Percentiles rank a stretch among this genome's conserved stretches.
Conservation (phyloP, 768 basidiomycete species). For the Pholiota molesta region DNA sequence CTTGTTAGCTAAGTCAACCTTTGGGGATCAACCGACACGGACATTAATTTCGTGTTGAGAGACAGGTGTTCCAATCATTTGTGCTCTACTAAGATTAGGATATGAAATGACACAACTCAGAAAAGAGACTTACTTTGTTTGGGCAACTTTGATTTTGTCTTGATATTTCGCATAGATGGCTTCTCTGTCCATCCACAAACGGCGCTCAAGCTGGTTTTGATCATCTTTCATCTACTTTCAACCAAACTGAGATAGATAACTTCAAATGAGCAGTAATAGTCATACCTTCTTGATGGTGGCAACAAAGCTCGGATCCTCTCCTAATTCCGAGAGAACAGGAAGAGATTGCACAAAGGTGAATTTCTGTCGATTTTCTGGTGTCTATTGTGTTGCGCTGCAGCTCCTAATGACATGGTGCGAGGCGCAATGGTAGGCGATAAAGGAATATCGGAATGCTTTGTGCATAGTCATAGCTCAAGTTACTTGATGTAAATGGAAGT, state of each 20-base stretch:
- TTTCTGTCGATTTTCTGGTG: constrained; percentile 24
- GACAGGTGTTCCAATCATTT: constrained; percentile 62
- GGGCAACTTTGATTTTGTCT: constrained; percentile 69
- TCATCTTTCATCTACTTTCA: constrained; percentile 64
- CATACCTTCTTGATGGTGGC: constrained; percentile 53
- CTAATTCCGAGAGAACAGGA: constrained; percentile 62
- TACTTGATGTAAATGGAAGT: background rate
- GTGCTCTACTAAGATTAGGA: constrained; percentile 48
- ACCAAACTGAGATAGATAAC: constrained; percentile 9
- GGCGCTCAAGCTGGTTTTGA: constrained; percentile 69
- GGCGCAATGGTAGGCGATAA: background rate
- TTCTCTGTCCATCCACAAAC: constrained; percentile 68
- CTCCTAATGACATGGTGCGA: background rate
- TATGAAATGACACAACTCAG: constrained; percentile 7
- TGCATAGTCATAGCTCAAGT: constrained; percentile 4
- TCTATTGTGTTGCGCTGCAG: background rate
- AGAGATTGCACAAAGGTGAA: constrained; percentile 74
- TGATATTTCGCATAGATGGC: constrained; percentile 67
- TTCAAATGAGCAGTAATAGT: background rate
- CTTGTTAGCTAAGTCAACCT: background rate
- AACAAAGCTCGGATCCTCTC: constrained; percentile 55
- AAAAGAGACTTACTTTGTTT: constrained; percentile 55
- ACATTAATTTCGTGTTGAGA: constrained; percentile 75
- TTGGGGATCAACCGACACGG: constrained; percentile 22
- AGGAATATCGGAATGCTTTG: background rate